Base-by-base conservation (phyloP, 2,329 filamentous ascomycete genomes). In the Coniella vitis region DNA sequence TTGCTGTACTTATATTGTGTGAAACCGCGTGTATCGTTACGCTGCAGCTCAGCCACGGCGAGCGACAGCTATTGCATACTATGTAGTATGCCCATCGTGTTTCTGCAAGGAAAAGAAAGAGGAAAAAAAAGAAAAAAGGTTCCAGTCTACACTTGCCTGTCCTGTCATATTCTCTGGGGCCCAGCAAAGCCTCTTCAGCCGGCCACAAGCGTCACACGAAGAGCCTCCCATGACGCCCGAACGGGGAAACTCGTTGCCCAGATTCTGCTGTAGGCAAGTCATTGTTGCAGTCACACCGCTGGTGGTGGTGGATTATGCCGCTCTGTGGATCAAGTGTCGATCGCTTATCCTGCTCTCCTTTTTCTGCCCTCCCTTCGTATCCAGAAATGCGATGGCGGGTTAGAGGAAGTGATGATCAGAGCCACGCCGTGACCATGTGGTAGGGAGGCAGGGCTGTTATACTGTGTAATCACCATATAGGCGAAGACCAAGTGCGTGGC, bases 261-360 rank as follows among this genome's bases (percentile, higher is more conserved):
- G 34, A 36, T 4, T 7, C 13, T 13, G 14, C 4, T 16, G 4
- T 13, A 14, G 13, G 5, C 7, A 36, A 36, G 16, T 20, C n/a
- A 32, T 20, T 37, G 31, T 44, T 25, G 21, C 41, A 44, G 31
- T 44, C 16, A 35, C 41, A 44, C 41, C 41, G 31, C 41, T 22
- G 36, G 16, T 39, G 20, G 41, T 17, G 25, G 20, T 16, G 17
- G 25, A 29, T 17, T 35, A 31, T 35, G 31, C 41, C 29, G 41
- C 17, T n/a, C 31, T 44, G 32, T 32, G 41, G 41, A 19, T 44
- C 31, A 9, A 44, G 5, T 21, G 41, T 20, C 32, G 41, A 44
- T 44, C 41, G 12, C 25, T 29, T 10, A 10, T 29, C 25, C 10
- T 29, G 25, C 25, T 10, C 25, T 10, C 25, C 10, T 25, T 10